Evolutionary conservation across 164 flowering plant genomes (phyloP).

Genomic region (Saururus chinensis): DNA sequence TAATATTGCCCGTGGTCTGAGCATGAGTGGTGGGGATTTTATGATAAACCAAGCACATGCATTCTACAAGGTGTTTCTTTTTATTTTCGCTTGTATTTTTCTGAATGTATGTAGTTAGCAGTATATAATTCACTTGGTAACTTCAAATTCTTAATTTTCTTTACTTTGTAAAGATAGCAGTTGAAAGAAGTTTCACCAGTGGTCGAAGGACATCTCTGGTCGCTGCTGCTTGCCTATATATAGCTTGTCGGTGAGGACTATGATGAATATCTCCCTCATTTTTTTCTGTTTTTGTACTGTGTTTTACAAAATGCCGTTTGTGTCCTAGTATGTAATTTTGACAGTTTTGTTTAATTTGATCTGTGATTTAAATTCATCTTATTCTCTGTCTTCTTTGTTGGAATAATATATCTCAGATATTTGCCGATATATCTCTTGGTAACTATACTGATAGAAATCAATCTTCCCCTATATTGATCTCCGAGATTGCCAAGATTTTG

Average conservation of each 20-base stretch:
- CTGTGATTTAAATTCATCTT: no score
- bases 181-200: constrained; percentile 64
- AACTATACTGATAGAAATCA: no score
- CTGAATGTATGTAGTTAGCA: background rate
- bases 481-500: no score
- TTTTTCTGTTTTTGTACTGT: background rate
- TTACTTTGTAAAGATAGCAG: constrained; percentile 49
- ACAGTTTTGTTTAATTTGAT: no score
- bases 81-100: background rate
- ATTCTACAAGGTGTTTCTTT: constrained; percentile 37
- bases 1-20: constrained; percentile 22
- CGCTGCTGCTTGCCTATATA: constrained; percentile 78
- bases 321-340: background rate
- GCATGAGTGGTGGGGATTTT: constrained; percentile 34
- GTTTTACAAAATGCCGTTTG: background rate
- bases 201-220: constrained; percentile 70
- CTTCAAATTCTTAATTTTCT: constrained; percentile 2
- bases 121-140: background rate
- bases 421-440: no score
- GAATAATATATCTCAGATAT: no score
- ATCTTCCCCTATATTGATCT: no score
- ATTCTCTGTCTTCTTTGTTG: no score
- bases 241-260: constrained; percentile 66
- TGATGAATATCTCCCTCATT: background rate
- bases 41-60: constrained; percentile 28